Percentiles rank a stretch among this genome's conserved stretches.
Conservation (phyloP, 176 grass and related monocot genomes). For the Elymus sibiricus region DNA sequence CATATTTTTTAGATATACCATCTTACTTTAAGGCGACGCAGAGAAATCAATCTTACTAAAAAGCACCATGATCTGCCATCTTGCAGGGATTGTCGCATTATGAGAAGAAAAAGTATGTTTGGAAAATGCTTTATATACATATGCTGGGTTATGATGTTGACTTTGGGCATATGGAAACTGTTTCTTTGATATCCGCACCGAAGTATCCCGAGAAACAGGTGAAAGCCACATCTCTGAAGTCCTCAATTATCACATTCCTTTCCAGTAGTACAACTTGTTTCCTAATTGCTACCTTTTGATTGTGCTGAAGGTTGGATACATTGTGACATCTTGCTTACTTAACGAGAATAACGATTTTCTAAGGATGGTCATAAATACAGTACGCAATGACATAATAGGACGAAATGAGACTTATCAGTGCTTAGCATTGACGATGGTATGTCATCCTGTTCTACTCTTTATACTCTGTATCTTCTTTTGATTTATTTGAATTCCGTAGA, state of each 20-base stretch:
- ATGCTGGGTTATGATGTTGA: slow-evolving; percentile 99
- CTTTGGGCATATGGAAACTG: slow-evolving; percentile 91
- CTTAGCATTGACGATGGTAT: slow-evolving; percentile 98
- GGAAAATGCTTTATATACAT: slow-evolving; percentile 99
- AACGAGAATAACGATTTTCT: slow-evolving; percentile 97
- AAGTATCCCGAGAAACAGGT: slow-evolving; percentile 99
- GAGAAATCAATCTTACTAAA: slow-evolving; percentile 2
- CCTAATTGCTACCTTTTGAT: slow-evolving; percentile 22
- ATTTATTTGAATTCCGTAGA: slow-evolving; percentile 26
- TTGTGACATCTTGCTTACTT: slow-evolving; percentile 91
- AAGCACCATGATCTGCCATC: slow-evolving; percentile 29
- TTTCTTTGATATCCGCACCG: slow-evolving; percentile 98
- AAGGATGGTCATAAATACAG: slow-evolving; percentile 99
- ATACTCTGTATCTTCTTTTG: neutral
- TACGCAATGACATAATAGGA: slow-evolving; percentile 97
- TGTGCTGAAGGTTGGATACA: slow-evolving; percentile 88
- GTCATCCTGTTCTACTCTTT: slow-evolving; percentile 19
- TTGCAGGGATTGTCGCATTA: slow-evolving; percentile 85
- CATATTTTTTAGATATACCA: neutral
- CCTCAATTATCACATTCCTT: neutral
- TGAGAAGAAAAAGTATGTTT: slow-evolving; percentile 99
- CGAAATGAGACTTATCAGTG: slow-evolving; percentile 98
- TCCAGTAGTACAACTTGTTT: neutral
- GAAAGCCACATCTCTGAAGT: slow-evolving; percentile 26
- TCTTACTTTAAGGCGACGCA: neutral